A percentile compares a stretch with the other conserved stretches of the same genome.
phyloP scores from a whole-genome alignment of 139 green algal species.

The Chlamydomonas incerta region DNA sequence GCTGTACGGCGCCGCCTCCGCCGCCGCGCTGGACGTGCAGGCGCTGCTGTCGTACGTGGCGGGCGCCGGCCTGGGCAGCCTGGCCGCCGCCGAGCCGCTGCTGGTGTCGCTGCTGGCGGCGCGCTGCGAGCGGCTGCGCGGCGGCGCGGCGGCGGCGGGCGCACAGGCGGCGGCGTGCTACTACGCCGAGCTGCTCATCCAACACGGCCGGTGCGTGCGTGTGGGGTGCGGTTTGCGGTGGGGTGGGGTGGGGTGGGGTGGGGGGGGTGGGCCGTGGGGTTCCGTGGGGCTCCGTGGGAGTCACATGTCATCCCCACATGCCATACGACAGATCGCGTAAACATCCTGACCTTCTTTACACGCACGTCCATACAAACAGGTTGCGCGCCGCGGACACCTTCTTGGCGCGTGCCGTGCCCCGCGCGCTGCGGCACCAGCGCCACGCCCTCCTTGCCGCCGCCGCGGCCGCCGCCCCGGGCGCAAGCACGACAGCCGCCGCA shows the following conservation, averaged over 20 bases:
- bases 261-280: not conserved
- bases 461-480: not conserved
- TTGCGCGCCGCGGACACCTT: constrained; percentile 4
- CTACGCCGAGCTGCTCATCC: constrained; percentile 1
- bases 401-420: not conserved
- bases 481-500: no score
- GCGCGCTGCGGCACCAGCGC: not conserved
- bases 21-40: constrained; percentile 8
- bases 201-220: not conserved
- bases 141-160: not conserved
- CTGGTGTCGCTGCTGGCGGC: not conserved
- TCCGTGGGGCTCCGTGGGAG: no score
- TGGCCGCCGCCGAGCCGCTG: constrained; percentile 28
- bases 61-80: not conserved
- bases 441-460: not conserved
- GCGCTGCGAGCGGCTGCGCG: not conserved
- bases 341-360: no score
- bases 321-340: no score
- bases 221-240: not conserved
- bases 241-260: not conserved
- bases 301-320: no score
- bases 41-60: constrained; percentile 25
- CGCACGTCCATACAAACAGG: not conserved
- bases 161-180: not conserved
- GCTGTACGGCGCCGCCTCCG: constrained; percentile 11